Evolutionary conservation across 2,329 filamentous ascomycete species (phyloP).

Genomic region (Ceratocystis variospora): DNA sequence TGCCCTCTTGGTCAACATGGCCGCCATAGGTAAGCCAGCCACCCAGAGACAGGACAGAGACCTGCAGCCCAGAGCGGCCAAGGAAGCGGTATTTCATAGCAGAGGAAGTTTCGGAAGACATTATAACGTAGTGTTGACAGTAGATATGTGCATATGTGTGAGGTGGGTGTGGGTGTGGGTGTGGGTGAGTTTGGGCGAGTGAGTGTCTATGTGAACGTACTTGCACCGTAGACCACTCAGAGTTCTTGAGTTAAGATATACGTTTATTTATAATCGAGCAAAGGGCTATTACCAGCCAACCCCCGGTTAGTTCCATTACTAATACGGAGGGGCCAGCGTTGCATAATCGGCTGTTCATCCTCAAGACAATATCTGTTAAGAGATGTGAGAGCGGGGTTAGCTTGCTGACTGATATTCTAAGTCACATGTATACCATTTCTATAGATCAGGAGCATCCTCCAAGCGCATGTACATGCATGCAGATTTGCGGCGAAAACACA

Average conservation of each 20-base stretch:
- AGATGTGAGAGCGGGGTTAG: neutral
- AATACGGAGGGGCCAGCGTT: neutral
- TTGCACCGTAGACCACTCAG: too few relatives aligned
- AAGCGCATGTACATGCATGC: neutral
- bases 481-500: neutral
- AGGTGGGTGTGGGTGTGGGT: neutral
- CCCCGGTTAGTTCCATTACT: neutral
- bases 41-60: conserved; percentile 58
- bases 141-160: too few relatives aligned
- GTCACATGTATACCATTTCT: neutral
- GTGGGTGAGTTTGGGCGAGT: neutral
- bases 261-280: neutral
- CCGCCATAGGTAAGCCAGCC: conserved; percentile 65
- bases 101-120: conserved; percentile 22
- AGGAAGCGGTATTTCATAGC: conserved; percentile 59
- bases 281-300: neutral
- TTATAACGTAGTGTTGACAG: neutral
- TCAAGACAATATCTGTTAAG: neutral
- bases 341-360: neutral
- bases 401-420: neutral
- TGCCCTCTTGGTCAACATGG: conserved; percentile 43
- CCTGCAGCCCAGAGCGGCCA: conserved; percentile 57
- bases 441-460: neutral
- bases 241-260: too few relatives aligned
- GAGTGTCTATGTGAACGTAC: neutral